A percentile compares a stretch with the other conserved stretches of the same genome.
phyloP scores from a whole-genome alignment of 148 eudicot species.

The Fallopia convolvulus region DNA sequence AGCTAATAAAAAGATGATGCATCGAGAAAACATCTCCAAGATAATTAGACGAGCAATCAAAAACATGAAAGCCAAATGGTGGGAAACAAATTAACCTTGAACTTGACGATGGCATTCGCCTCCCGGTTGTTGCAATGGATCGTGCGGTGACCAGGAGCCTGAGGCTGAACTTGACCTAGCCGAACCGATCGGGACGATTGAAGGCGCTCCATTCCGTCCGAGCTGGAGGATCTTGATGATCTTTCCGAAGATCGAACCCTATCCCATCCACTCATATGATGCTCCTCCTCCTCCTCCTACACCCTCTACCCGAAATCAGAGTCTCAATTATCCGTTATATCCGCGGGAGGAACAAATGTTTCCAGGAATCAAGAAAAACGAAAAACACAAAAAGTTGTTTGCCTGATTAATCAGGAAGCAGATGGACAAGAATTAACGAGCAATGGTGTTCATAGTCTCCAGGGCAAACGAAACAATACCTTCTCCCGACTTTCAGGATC shows the following conservation, averaged over 20 bases:
- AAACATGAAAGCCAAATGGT: neutral
- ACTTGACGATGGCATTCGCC: conserved; percentile 28
- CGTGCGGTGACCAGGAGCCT: conserved; percentile 38
- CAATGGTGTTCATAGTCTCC: neutral
- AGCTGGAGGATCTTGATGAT: conserved; percentile 17
- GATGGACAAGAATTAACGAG: neutral
- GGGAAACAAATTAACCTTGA: conserved; percentile 22
- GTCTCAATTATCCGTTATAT: neutral
- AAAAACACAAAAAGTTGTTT: neutral
- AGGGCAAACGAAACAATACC: neutral
- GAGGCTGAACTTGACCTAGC: conserved; percentile 42
- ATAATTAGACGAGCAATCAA: neutral
- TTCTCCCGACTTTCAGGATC: conserved; percentile 6
- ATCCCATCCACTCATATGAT: conserved; percentile 27
- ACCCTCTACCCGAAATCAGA: neutral
- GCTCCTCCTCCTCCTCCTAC: conserved; percentile 14
- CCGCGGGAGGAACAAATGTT: neutral
- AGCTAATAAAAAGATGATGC: too few species aligned
- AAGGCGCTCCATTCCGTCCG: conserved; percentile 17
- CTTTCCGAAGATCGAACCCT: conserved; percentile 16
- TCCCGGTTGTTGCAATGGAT: conserved; percentile 40
- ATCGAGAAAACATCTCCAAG: neutral
- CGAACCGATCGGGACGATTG: conserved; percentile 27
- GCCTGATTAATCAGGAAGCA: neutral
- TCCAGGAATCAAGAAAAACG: neutral